phyloP scores from a whole-genome alignment of 2,329 filamentous ascomycete genomes.

The Teratosphaeria pseudoeucalypti region DNA sequence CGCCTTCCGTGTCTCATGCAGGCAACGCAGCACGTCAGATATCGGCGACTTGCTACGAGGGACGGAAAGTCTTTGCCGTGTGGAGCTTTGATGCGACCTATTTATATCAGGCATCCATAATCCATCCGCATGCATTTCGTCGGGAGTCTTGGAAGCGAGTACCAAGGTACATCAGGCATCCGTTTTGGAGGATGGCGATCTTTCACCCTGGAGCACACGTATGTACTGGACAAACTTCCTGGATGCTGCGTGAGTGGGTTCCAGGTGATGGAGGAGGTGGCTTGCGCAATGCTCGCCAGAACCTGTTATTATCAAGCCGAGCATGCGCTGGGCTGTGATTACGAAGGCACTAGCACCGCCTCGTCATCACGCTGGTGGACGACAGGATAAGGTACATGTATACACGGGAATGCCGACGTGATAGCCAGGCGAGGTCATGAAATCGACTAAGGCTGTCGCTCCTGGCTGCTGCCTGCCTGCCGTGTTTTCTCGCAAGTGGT shows the following conservation, averaged over 20 bases:
- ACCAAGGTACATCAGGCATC: not conserved
- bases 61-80: too few species aligned
- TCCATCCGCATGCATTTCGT: not conserved
- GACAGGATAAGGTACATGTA: not conserved
- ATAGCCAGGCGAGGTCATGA: not conserved
- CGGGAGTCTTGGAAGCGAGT: not conserved
- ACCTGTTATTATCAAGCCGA: not conserved
- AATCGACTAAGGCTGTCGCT: not conserved
- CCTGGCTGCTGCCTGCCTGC: too few species aligned
- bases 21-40: too few species aligned
- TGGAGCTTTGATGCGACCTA: too few species aligned
- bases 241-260: not conserved
- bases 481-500: too few species aligned
- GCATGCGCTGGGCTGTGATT: not conserved
- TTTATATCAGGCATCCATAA: not conserved
- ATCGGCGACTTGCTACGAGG: too few species aligned
- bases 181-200: not conserved
- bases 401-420: not conserved
- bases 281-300: not conserved
- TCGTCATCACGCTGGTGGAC: not conserved
- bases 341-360: not conserved
- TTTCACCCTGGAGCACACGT: too few species aligned
- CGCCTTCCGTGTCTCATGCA: too few species aligned
- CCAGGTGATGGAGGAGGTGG: not conserved
- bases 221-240: not conserved